These are phyloP conservation scores for Desmodesmus armatus DNA, from an alignment of 139 green algal species.

Conservation along the genomic window DNA sequence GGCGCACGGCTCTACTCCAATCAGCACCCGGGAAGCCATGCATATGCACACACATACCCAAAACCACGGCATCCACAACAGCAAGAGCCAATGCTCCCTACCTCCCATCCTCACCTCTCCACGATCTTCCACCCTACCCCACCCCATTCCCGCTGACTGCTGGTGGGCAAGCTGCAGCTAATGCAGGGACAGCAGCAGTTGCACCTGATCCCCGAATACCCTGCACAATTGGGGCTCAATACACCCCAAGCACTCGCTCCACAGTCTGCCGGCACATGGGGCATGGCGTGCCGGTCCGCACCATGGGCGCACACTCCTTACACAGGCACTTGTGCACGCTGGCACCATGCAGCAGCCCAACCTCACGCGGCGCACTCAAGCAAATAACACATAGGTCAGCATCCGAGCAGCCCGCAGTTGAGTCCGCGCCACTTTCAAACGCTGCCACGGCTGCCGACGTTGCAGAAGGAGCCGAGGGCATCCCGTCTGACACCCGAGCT, in stretches of 20 bases:
- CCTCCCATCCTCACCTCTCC: background rate
- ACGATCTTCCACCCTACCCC: background rate
- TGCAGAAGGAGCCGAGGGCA: background rate
- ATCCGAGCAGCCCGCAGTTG: constrained; percentile 32
- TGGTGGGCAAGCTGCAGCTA: too few relatives aligned
- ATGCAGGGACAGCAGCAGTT: too few relatives aligned
- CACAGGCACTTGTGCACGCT: constrained; percentile 56
- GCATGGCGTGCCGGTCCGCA: constrained; percentile 21
- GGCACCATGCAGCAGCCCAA: constrained; percentile 55
- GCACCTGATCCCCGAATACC: background rate
- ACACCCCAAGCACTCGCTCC: constrained; percentile 50
- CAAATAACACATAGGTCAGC: constrained; percentile 53
- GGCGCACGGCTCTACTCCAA: background rate
- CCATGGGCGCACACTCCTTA: constrained; percentile 37
- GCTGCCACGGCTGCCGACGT: too few relatives aligned
- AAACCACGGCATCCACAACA: background rate
- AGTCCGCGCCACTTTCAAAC: background rate
- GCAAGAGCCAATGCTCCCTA: background rate
- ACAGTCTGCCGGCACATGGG: constrained; percentile 52
- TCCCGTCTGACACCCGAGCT: too few relatives aligned
- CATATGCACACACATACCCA: background rate
- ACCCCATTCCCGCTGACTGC: too few relatives aligned
- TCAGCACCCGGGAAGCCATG: background rate
- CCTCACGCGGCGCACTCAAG: constrained; percentile 29
- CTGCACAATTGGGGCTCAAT: constrained; percentile 10